Base-by-base conservation (phyloP, 257 asterid species). In the Fraxinus cuspidata region DNA sequence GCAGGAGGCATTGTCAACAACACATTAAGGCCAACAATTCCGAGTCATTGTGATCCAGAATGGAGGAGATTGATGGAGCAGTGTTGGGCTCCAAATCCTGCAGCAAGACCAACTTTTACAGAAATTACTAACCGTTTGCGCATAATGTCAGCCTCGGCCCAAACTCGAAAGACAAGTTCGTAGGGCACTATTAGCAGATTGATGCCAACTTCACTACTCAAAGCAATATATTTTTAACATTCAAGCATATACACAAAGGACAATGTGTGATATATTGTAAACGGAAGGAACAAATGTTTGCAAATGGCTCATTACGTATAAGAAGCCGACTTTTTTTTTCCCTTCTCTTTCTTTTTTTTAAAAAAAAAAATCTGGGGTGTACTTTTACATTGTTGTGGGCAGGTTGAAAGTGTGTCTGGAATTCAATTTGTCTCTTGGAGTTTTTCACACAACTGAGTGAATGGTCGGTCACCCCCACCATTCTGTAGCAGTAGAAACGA, bases 1-100 rank as follows among this genome's bases (percentile, higher is more conserved):
- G 77, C 88, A 94, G 98, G 98, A 80, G 98, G 98, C 79, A 94
- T 94, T 34, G 97, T 94, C 77, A 92, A 84, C 90, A 94, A 94
- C 87, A 92, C 94, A 35, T 75, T 94, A 84, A 89, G 98, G 88
- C 97, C 98, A 81, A 83, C 89, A 13, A 92, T 94, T 79, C 98
- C 98, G 67, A 85, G 87, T 88, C 83, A 78, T 77, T 94, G 98
- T 19, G 98, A 94, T 81, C 49, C 91, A 38, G 98, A 94, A 69
- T 94, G 98, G 98, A 86, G 92, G 83, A 75, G 75, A 49, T 72
- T 94, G 74, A 92, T 94, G 97, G 97, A 91, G 83, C 90, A 94
- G 77, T 94, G 98, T 77, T 94, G 98, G 97, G 85, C 97, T 25
- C 98, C 98, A 13, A 90, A 89, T 89, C 97, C 98, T 29, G 78